Evolutionary conservation across 108 stramenopile genomes (phyloP).

Genomic region (Conticribra weissflogii): DNA sequence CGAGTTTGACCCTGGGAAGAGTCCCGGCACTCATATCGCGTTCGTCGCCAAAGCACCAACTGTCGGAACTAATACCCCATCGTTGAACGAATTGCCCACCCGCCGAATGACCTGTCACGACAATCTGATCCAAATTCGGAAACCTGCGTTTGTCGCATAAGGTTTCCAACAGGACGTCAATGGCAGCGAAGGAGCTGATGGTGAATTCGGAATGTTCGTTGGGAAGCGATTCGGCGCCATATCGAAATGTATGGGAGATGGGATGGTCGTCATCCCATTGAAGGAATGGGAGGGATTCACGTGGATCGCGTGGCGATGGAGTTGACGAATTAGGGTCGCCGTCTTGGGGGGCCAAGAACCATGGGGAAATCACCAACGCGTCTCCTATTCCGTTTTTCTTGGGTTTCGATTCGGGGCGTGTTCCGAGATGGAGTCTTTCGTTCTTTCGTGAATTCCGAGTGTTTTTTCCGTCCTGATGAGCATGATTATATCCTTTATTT

Average conservation of each 20-base stretch:
- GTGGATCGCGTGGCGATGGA: not conserved
- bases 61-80: conserved; percentile 79
- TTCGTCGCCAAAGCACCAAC: conserved; percentile 44
- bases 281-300: conserved; percentile 41
- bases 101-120: conserved; percentile 83
- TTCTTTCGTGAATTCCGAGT: too few species aligned
- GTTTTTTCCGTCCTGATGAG: too few species aligned
- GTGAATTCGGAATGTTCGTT: conserved; percentile 16
- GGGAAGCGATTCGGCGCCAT: conserved; percentile 72
- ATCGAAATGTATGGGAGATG: conserved; percentile 75
- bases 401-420: not conserved
- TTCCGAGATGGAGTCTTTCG: not conserved
- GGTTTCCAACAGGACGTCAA: conserved; percentile 69
- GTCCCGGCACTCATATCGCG: conserved; percentile 20
- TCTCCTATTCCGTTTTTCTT: conserved; percentile 9
- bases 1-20: conserved; percentile 45
- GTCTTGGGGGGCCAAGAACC: conserved; percentile 66
- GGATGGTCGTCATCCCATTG: conserved; percentile 64
- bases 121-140: conserved; percentile 59
- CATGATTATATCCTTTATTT: not conserved
- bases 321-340: conserved; percentile 14
- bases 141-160: conserved; percentile 40
- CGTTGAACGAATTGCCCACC: conserved; percentile 83
- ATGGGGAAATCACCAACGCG: conserved; percentile 67
- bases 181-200: conserved; percentile 73